These are phyloP conservation scores for Incumbomyces lentus DNA, from an alignment of 2,329 filamentous ascomycete species.

Conservation along the genomic window DNA sequence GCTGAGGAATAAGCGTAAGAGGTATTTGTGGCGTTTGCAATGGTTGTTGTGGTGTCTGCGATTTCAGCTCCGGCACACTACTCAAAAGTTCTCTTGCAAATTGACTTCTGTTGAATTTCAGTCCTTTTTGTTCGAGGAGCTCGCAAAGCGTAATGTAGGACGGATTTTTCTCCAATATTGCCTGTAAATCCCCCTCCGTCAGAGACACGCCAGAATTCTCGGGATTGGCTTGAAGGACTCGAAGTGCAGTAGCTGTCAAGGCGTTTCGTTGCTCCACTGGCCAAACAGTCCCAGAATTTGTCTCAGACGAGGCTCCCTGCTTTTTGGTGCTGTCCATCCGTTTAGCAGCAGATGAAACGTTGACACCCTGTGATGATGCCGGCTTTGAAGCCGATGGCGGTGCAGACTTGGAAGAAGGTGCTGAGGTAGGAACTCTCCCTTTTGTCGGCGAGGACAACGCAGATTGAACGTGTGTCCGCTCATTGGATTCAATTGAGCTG, in stretches of 20 bases:
- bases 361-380: neutral
- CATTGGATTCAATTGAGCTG: no score
- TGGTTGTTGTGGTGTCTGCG: neutral
- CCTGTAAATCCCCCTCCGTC: conserved; percentile 31
- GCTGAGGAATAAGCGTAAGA: neutral
- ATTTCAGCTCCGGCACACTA: conserved; percentile 22
- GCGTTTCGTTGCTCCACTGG: conserved; percentile 37
- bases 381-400: neutral
- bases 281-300: conserved; percentile 35
- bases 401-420: neutral
- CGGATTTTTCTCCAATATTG: conserved; percentile 43
- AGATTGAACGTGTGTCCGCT: neutral
- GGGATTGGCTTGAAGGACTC: conserved; percentile 34
- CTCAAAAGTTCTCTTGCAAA: conserved; percentile 42
- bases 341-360: neutral
- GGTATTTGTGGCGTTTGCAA: neutral
- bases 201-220: conserved; percentile 34
- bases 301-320: neutral
- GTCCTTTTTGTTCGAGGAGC: conserved; percentile 39
- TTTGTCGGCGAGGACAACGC: neutral
- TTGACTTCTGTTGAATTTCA: conserved; percentile 41
- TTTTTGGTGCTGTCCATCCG: neutral
- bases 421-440: neutral
- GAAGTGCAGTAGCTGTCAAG: conserved; percentile 41
- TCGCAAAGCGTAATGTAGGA: conserved; percentile 48